Percentiles rank a stretch among this genome's conserved stretches.
These are phyloP conservation scores for Cotoneaster glaucophyllus DNA, from an alignment of 306 rosid species.

Conservation along the genomic window DNA sequence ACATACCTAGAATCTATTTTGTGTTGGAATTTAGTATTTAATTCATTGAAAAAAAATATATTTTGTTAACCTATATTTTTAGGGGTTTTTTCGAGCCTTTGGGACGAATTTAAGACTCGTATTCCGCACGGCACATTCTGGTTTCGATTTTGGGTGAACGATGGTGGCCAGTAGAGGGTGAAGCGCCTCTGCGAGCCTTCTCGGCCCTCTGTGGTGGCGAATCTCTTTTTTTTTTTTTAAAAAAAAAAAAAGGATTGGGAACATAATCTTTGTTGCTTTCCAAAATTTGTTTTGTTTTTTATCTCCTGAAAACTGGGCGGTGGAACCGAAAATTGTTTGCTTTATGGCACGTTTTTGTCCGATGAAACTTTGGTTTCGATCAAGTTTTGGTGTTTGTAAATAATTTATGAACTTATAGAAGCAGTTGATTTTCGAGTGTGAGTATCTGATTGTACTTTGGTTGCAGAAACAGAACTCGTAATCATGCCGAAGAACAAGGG, in stretches of 20 bases:
- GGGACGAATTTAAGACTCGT: too few species aligned
- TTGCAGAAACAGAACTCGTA: slow-evolving; percentile 3
- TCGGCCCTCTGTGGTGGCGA: too few species aligned
- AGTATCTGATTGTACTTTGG: background rate
- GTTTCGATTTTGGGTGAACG: too few species aligned
- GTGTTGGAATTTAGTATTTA: background rate
- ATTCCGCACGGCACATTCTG: too few species aligned
- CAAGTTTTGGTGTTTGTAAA: background rate
- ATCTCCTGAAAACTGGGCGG: background rate
- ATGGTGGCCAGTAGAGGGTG: too few species aligned
- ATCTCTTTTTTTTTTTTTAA: too few species aligned
- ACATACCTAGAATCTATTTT: background rate
- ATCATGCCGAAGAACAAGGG: slow-evolving; percentile 52
- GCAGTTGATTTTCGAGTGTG: background rate
- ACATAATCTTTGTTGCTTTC: background rate
- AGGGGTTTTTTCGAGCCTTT: too few species aligned
- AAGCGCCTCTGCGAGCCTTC: too few species aligned
- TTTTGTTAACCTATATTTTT: too few species aligned
- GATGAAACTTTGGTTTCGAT: background rate
- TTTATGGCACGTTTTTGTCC: background rate
- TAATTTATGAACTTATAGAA: background rate
- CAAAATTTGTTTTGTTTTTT: background rate
- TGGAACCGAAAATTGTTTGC: background rate
- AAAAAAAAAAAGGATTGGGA: background rate
- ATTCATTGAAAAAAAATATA: background rate